Evolutionary conservation across 225 moss, liverwort and hornwort genomes (phyloP).

Genomic region (Physcomitrium patens): DNA sequence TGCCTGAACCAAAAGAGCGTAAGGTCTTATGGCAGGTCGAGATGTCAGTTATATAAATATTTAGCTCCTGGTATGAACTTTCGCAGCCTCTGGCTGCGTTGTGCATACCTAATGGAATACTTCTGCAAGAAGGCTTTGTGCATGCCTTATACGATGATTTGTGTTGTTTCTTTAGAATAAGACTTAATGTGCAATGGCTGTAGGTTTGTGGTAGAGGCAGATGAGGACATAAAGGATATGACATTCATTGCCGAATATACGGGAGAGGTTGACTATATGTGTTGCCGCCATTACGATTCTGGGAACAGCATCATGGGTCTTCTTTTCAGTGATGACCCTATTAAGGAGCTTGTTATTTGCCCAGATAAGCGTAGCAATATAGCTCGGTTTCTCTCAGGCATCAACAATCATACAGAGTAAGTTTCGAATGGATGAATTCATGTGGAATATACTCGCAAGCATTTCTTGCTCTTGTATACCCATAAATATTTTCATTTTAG

Average conservation of each 20-base stretch:
- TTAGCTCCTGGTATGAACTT: constrained; percentile 15
- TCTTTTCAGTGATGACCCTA: constrained; percentile 72
- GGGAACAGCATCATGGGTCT: constrained; percentile 96
- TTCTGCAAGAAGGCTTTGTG: constrained; percentile 7
- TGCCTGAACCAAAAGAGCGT: constrained; percentile 42
- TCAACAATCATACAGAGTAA: constrained; percentile 91
- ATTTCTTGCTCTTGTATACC: constrained; percentile 2
- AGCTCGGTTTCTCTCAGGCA: constrained; percentile 92
- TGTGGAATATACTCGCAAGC: neutral
- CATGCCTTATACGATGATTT: constrained; percentile 9
- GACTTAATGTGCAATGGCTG: constrained; percentile 31
- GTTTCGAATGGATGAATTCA: constrained; percentile 23
- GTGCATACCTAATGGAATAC: constrained; percentile 19
- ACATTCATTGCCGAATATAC: constrained; percentile 90
- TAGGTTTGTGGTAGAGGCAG: constrained; percentile 97
- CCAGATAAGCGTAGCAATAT: constrained; percentile 88
- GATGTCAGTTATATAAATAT: constrained; percentile 20
- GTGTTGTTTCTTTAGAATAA: constrained; percentile 14
- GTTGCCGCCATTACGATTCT: constrained; percentile 66
- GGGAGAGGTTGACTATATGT: constrained; percentile 96
- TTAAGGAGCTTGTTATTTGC: constrained; percentile 88
- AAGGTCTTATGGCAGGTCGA: constrained; percentile 18
- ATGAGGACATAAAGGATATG: constrained; percentile 84
- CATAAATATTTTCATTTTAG: neutral
- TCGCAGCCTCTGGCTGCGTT: constrained; percentile 19